Percentiles rank a stretch among this genome's conserved stretches.
Evolutionary conservation across 306 rosid species (phyloP).

Genomic region (Quercus bicolor): DNA sequence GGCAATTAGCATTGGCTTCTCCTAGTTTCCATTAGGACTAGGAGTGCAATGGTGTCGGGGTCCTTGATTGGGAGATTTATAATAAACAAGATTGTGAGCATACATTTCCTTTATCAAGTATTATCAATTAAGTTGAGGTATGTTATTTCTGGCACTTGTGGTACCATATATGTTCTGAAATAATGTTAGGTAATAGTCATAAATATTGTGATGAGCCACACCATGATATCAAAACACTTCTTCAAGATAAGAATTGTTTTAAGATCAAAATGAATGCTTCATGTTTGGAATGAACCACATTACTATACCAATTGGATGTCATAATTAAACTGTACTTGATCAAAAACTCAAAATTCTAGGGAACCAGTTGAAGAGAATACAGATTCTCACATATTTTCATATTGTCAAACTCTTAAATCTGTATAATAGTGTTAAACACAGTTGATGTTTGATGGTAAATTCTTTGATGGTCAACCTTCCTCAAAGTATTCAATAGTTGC

Average conservation of each 20-base stretch:
- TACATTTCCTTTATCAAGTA: not conserved
- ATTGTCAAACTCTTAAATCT: no score
- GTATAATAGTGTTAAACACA: no score
- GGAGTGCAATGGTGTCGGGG: not conserved
- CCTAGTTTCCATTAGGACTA: not conserved
- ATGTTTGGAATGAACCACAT: not conserved
- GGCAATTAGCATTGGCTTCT: not conserved
- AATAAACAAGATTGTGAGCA: not conserved
- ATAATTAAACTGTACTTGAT: not conserved
- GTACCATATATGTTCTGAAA: slow-evolving; percentile 2
- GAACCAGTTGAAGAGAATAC: not conserved
- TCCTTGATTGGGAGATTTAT: slow-evolving; percentile 1
- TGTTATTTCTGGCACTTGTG: not conserved
- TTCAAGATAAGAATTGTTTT: not conserved
- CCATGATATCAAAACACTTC: not conserved
- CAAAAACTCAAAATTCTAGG: not conserved
- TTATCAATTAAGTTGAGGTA: not conserved
- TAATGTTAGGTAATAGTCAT: not conserved
- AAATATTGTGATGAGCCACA: not conserved
- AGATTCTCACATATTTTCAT: not conserved
- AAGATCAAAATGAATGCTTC: not conserved
- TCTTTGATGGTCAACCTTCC: no score
- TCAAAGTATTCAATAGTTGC: no score
- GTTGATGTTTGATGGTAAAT: no score
- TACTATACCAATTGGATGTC: not conserved